phyloP scores from a whole-genome alignment of 352 stramenopile genomes.

The Paralagenidium karlingii region DNA sequence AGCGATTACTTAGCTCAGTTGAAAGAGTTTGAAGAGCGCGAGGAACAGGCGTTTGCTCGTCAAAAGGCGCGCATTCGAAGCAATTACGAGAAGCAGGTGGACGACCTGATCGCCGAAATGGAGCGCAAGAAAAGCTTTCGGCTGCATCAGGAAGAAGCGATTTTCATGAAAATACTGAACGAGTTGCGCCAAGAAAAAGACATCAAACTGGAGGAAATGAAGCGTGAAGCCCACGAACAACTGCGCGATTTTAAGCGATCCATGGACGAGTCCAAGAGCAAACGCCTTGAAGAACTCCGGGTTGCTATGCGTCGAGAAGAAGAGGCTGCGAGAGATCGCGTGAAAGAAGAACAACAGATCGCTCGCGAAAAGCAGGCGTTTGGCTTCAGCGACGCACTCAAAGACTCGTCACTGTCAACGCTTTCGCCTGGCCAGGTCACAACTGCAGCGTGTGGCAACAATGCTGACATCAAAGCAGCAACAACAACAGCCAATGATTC shows the following conservation, averaged over 20 bases:
- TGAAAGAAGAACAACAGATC: constrained; percentile 6
- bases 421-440: too few species aligned
- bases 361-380: constrained; percentile 6
- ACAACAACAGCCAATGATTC: too few species aligned
- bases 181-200: constrained; percentile 7
- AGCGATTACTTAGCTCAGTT: constrained; percentile 50
- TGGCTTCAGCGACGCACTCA: too few species aligned
- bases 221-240: constrained; percentile 1
- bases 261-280: not conserved
- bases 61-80: constrained; percentile 51
- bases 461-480: too few species aligned
- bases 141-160: constrained; percentile 46
- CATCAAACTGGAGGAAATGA: constrained; percentile 5
- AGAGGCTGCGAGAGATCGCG: not conserved
- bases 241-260: not conserved
- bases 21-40: constrained; percentile 50
- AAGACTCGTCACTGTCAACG: too few species aligned
- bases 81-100: constrained; percentile 47
- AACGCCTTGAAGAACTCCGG: not conserved
- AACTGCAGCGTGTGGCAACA: too few species aligned
- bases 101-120: constrained; percentile 44
- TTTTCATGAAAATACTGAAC: constrained; percentile 4
- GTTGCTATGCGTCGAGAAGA: not conserved
- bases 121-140: constrained; percentile 38
- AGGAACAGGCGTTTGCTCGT: constrained; percentile 45